Evolutionary conservation across 2,329 filamentous ascomycete genomes (phyloP).

Genomic region (Fusarium ramigenum): DNA sequence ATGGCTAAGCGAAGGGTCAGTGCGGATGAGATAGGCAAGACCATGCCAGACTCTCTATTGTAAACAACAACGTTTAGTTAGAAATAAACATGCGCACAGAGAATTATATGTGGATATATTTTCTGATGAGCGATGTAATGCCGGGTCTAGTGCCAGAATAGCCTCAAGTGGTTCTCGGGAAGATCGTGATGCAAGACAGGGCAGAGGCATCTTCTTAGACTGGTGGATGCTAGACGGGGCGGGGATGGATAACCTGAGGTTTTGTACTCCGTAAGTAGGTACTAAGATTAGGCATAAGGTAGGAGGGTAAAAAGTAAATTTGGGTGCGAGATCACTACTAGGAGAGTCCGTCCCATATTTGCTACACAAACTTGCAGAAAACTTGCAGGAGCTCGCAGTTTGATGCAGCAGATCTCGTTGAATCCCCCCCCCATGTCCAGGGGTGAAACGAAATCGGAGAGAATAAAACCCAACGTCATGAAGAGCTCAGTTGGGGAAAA

Average conservation of each 20-base stretch:
- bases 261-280: not conserved
- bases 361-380: not conserved
- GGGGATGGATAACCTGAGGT: conserved; percentile 22
- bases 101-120: conserved; percentile 18
- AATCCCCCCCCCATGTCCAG: conserved; percentile 27
- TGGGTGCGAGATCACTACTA: conserved; percentile 2
- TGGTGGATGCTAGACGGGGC: conserved; percentile 28
- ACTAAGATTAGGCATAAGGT: conserved; percentile 1
- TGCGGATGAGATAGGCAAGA: conserved; percentile 5
- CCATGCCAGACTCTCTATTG: conserved; percentile 2
- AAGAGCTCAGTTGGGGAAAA: conserved; percentile 32
- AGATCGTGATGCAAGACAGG: conserved; percentile 46
- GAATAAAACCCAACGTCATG: conserved; percentile 30
- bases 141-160: conserved; percentile 40
- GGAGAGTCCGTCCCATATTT: not conserved
- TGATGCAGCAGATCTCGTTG: not conserved
- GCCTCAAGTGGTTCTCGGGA: conserved; percentile 42
- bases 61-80: conserved; percentile 6
- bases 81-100: conserved; percentile 24
- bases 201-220: conserved; percentile 26
- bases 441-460: conserved; percentile 26
- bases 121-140: conserved; percentile 16
- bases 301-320: not conserved
- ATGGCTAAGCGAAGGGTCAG: conserved; percentile 5
- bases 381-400: not conserved